Conservation (phyloP, 176 grass and related monocot species). For the Lolium rigidum region DNA sequence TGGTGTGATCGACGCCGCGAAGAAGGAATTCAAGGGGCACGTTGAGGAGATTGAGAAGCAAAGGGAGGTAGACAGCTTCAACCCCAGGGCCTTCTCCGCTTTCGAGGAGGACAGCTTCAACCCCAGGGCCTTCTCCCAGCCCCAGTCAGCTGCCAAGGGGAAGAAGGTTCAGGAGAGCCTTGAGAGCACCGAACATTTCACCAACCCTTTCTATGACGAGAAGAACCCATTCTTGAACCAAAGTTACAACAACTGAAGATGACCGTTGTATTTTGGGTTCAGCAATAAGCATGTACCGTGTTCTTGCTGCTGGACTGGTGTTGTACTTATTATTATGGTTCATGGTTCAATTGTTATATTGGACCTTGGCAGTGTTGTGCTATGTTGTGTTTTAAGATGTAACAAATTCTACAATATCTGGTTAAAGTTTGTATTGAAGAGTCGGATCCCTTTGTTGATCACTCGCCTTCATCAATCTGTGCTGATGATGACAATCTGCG, state of each 20-base stretch:
- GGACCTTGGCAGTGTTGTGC: conserved; percentile 32
- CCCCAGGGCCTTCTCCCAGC: conserved; percentile 59
- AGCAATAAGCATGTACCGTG: conserved; percentile 1
- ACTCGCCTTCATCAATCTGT: no score
- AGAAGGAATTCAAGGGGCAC: conserved; percentile 79
- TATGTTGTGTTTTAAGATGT: conserved; percentile 16
- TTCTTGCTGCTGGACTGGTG: not conserved
- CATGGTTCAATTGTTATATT: conserved; percentile 63
- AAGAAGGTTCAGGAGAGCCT: conserved; percentile 37
- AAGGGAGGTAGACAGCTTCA: conserved; percentile 1
- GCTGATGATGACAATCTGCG: no score
- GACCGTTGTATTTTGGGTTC: not conserved
- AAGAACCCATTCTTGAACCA: conserved; percentile 58
- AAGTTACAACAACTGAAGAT: conserved; percentile 33
- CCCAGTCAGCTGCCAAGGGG: conserved; percentile 18
- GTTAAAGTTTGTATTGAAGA: not conserved
- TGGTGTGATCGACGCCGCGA: conserved; percentile 62
- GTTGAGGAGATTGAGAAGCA: conserved; percentile 68
- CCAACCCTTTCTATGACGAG: conserved; percentile 57
- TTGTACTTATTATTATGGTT: conserved; percentile 24
- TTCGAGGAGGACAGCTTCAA: conserved; percentile 79
- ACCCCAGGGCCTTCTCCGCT: not conserved
- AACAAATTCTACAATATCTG: conserved; percentile 28
- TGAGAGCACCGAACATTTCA: conserved; percentile 51
- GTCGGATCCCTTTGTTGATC: not conserved